Conservation (phyloP, 2,329 filamentous ascomycete species). For the Xylariaceae sp. region DNA sequence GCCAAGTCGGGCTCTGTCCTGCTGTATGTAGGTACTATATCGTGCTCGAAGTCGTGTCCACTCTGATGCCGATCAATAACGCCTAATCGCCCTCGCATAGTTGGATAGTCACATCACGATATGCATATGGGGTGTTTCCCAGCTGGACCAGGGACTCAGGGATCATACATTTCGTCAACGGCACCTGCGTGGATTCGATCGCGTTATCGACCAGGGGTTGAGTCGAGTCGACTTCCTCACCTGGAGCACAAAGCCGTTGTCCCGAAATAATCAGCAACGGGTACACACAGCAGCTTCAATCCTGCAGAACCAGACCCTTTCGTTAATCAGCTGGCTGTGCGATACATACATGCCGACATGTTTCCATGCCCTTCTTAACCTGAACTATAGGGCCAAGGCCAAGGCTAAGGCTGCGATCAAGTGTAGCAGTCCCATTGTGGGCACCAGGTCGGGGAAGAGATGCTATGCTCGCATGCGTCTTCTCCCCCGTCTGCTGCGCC, state of each 20-base stretch:
- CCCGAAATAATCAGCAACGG: constrained; percentile 7
- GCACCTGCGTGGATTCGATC: constrained; percentile 7
- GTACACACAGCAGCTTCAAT: background rate
- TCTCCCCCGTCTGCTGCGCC: background rate
- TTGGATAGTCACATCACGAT: background rate
- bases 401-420: no score
- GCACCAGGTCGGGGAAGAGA: no score
- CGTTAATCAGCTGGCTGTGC: constrained; percentile 12
- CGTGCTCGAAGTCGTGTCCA: no score
- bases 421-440: no score
- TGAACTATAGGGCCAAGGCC: background rate
- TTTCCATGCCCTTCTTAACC: constrained; percentile 5
- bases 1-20: no score
- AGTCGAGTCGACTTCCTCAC: background rate
- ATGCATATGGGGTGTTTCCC: background rate
- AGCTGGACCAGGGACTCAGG: constrained; percentile 3
- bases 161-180: constrained; percentile 8
- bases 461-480: no score
- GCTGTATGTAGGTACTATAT: no score
- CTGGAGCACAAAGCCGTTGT: constrained; percentile 2
- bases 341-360: constrained; percentile 9
- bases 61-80: no score
- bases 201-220: constrained; percentile 6
- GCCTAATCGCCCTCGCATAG: no score
- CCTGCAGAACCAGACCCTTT: background rate